Base-by-base conservation (phyloP, 495 filamentous ascomycete species). In the Neurospora sp. region DNA sequence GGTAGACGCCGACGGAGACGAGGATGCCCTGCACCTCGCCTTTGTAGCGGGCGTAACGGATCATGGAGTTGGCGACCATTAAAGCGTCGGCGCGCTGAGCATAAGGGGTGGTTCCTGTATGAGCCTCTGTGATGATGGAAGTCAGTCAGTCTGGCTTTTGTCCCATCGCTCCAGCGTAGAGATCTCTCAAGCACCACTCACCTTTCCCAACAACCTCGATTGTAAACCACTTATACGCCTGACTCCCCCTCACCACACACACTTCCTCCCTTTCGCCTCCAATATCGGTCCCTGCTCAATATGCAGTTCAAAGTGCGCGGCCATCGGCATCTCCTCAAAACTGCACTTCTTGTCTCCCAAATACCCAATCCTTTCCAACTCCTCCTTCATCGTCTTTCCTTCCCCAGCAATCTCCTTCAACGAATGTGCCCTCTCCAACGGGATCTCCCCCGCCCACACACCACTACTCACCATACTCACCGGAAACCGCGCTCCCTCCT, bases 231-330 rank as follows among this genome's bases (percentile, higher is more conserved):
- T 86, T 87, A 77, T 91, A 93, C 16, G 87, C 87, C 74, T 89
- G 87, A 8, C 91, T 91, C 41, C 90, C 92, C 31, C 86, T 86
- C 27, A 94, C 92, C 7, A 93, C 86, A 8, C 91, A 92, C 35
- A 94, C 86, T 89, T 89, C 22, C 83, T 80, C 31, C 87, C 84
- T 6, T 14, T 59, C 3, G 83, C 81, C 70, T 93, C 87, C 3
- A 95, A 85, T 47, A 90, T 87, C 18, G 91, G 91, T 0, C 91
- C 92, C 80, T 95, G 92, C 77, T 95, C 92, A 71, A 95, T 94
- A 76, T 94, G 92, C 4, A 94, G 82, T 77, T 96, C 92, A 79
- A 94, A 94, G 78, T 94, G 92, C 2, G 92, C 92, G 20, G 88
- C 93, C 83, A 94, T 89, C 0, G 91, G 91, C 14, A 87, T 89